Evolutionary conservation across 176 grass and related monocot species (phyloP).

Genomic region (Aegilops longissima): DNA sequence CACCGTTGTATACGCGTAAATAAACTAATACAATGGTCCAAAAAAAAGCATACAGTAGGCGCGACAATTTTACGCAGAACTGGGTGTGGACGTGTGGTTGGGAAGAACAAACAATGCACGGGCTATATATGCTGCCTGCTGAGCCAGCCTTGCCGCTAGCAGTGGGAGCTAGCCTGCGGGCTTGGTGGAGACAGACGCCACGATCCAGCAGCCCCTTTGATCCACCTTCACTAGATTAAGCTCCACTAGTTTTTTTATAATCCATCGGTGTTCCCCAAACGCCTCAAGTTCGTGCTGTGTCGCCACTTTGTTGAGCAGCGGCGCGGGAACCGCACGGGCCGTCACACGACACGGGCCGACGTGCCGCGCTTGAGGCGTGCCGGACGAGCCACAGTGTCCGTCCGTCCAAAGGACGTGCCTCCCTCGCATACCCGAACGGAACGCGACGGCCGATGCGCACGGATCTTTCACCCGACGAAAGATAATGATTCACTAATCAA

Average conservation of each 20-base stretch:
- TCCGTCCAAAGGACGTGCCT: slow-evolving; percentile 9
- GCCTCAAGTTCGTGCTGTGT: background rate
- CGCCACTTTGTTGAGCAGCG: background rate
- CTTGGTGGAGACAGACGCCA: slow-evolving; percentile 22
- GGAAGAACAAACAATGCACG: background rate
- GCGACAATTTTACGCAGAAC: too few relatives aligned
- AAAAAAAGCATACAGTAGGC: too few relatives aligned
- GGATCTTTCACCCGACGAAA: too few relatives aligned
- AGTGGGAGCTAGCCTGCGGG: background rate
- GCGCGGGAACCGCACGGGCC: slow-evolving; percentile 27
- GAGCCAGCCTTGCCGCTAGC: background rate
- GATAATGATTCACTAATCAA: too few relatives aligned
- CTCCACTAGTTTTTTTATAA: background rate
- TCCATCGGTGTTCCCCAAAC: background rate
- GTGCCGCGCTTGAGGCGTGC: slow-evolving; percentile 11
- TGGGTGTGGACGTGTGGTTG: too few relatives aligned
- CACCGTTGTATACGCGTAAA: too few relatives aligned
- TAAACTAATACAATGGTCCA: too few relatives aligned
- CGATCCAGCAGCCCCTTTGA: background rate
- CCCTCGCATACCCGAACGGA: background rate
- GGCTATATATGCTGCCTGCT: background rate
- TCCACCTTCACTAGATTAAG: background rate
- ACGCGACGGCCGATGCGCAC: background rate
- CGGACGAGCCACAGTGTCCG: slow-evolving; percentile 1
- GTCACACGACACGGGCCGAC: background rate